A percentile compares a stretch with the other conserved stretches of the same genome.
Evolutionary conservation across 306 rosid genomes (phyloP).

Genomic region (Hippophae tibetana): DNA sequence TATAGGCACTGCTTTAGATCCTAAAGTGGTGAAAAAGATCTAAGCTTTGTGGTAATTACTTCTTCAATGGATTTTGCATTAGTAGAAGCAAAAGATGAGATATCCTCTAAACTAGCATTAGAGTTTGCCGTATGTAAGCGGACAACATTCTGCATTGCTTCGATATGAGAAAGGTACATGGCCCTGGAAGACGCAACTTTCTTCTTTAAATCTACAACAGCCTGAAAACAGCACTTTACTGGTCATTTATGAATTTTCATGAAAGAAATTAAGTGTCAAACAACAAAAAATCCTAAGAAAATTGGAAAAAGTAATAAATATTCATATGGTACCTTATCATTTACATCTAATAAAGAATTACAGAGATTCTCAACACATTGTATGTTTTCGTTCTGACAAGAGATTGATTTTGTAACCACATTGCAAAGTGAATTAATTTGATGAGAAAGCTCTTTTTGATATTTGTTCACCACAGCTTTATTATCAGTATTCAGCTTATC

Average conservation of each 20-base stretch:
- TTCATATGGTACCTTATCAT: slow-evolving; percentile 48
- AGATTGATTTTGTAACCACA: slow-evolving; percentile 54
- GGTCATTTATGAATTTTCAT: neutral
- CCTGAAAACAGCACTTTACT: slow-evolving; percentile 30
- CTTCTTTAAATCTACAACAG: slow-evolving; percentile 47
- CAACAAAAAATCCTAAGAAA: neutral
- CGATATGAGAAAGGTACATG: slow-evolving; percentile 55
- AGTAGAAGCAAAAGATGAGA: slow-evolving; percentile 54
- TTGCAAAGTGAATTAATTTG: slow-evolving; percentile 68
- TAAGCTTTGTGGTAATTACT: slow-evolving; percentile 30
- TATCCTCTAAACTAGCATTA: slow-evolving; percentile 62
- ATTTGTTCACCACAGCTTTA: slow-evolving; percentile 56
- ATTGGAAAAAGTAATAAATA: neutral
- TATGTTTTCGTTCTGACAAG: slow-evolving; percentile 64
- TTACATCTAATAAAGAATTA: slow-evolving; percentile 48
- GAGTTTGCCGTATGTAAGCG: slow-evolving; percentile 76
- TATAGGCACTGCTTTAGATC: neutral
- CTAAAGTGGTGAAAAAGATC: neutral
- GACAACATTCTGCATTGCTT: slow-evolving; percentile 84
- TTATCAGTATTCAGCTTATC: slow-evolving; percentile 64
- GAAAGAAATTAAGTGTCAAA: neutral
- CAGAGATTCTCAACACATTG: slow-evolving; percentile 64
- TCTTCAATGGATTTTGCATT: slow-evolving; percentile 56
- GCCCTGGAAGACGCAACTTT: slow-evolving; percentile 52
- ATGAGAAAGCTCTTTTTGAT: slow-evolving; percentile 61